Evolutionary conservation across 2,329 filamentous ascomycete genomes (phyloP).

Genomic region (Zymoseptoria pseudotritici): DNA sequence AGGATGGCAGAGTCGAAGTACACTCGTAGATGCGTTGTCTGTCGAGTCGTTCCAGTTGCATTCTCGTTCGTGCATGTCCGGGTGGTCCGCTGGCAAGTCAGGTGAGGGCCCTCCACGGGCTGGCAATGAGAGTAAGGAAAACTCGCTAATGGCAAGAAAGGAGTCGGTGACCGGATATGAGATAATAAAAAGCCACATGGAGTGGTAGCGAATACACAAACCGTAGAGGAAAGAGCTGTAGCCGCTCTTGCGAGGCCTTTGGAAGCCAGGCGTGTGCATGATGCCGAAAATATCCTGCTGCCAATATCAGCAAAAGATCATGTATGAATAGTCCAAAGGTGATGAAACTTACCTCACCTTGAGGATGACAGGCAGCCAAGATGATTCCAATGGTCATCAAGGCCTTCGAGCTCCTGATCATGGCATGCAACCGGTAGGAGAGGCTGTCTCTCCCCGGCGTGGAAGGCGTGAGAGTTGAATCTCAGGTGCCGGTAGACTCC

Average conservation of each 20-base stretch:
- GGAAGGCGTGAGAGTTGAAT: conserved; percentile 7
- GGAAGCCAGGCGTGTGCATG: neutral
- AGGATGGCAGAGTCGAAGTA: neutral
- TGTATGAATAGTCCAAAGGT: neutral
- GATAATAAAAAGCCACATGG: neutral
- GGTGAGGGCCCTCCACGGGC: neutral
- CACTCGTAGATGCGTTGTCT: neutral
- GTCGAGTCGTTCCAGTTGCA: neutral
- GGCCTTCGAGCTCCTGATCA: neutral
- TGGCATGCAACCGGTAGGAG: conserved; percentile 3
- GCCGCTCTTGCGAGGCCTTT: neutral
- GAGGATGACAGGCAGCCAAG: neutral
- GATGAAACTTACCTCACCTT: neutral
- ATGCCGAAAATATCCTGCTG: neutral
- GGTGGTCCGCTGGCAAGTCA: neutral
- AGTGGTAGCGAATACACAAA: neutral
- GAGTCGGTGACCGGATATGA: neutral
- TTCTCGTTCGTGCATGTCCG: neutral
- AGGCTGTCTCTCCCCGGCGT: conserved; percentile 1
- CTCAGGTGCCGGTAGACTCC: conserved; percentile 11
- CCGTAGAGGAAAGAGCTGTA: neutral
- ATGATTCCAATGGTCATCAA: neutral
- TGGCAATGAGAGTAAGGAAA: neutral
- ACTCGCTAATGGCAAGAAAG: neutral
- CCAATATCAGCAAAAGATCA: conserved; percentile 6